These are phyloP conservation scores for Cercospora sp. DNA, from an alignment of 2,329 filamentous ascomycete species.

Conservation along the genomic window DNA sequence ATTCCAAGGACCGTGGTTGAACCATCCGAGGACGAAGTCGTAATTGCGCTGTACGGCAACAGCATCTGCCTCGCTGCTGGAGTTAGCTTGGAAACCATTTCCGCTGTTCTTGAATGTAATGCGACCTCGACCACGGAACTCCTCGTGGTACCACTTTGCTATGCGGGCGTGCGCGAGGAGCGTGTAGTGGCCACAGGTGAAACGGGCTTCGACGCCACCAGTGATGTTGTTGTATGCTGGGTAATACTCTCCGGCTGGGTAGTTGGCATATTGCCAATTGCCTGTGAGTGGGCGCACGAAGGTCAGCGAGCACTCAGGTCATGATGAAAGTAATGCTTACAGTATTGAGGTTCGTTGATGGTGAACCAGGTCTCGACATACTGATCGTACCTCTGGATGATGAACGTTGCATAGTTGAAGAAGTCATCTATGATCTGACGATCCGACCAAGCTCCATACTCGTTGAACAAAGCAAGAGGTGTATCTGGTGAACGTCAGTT, in stretches of 20 bases:
- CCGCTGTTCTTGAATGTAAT: conserved; percentile 43
- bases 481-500: conserved; percentile 3
- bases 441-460: conserved; percentile 45
- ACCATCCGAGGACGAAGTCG: conserved; percentile 47
- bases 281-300: background rate
- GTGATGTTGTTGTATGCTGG: conserved; percentile 47
- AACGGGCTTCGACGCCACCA: conserved; percentile 42
- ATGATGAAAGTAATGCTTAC: background rate
- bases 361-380: conserved; percentile 45
- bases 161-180: conserved; percentile 43
- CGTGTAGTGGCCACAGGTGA: conserved; percentile 41
- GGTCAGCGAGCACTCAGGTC: background rate
- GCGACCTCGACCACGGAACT: conserved; percentile 42
- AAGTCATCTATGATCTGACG: conserved; percentile 43
- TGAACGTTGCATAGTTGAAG: conserved; percentile 43
- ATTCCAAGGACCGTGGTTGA: conserved; percentile 48
- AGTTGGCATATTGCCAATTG: conserved; percentile 45
- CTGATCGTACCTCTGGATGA: conserved; percentile 43
- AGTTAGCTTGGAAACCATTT: conserved; percentile 42
- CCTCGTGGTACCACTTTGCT: conserved; percentile 49
- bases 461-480: conserved; percentile 37
- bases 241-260: conserved; percentile 45
- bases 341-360: conserved; percentile 43
- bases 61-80: conserved; percentile 42
- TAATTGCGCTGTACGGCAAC: conserved; percentile 40